Conservation (phyloP, 1,284 basidiomycete species). For the Psilocybe mexicana region DNA sequence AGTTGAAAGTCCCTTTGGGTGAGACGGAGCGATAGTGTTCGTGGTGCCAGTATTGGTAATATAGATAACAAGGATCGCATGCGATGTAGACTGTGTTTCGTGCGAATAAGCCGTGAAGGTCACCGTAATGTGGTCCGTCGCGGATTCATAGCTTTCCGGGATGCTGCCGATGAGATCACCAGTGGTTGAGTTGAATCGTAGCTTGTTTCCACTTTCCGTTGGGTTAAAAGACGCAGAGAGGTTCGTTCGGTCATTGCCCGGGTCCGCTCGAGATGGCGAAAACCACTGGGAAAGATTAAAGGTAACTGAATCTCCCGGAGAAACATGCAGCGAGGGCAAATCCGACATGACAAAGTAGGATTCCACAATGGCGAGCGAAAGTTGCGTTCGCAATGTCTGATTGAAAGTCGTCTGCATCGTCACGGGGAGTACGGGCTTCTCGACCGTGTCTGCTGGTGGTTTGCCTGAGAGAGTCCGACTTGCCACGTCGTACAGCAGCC, state of each 20-base stretch:
- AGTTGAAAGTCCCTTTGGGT: constrained; percentile 37
- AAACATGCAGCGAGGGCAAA: constrained; percentile 55
- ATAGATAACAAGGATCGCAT: constrained; percentile 57
- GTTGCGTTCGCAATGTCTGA: constrained; percentile 62
- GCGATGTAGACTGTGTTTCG: constrained; percentile 70
- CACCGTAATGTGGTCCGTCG: constrained; percentile 43
- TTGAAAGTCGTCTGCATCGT: constrained; percentile 63
- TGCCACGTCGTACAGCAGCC: constrained; percentile 64
- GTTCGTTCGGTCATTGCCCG: constrained; percentile 48
- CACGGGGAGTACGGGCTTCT: constrained; percentile 53
- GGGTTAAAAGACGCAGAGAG: constrained; percentile 57
- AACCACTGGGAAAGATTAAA: constrained; percentile 55
- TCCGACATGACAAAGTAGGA: constrained; percentile 66
- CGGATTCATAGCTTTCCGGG: constrained; percentile 39
- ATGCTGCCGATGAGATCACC: constrained; percentile 54
- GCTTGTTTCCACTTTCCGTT: constrained; percentile 41
- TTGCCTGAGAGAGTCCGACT: constrained; percentile 63
- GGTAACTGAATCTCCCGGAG: constrained; percentile 42
- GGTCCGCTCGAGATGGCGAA: constrained; percentile 44
- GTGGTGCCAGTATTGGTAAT: constrained; percentile 30
- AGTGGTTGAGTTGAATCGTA: constrained; percentile 49
- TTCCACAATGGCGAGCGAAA: constrained; percentile 64
- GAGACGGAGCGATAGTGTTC: constrained; percentile 24
- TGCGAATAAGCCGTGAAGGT: constrained; percentile 67
- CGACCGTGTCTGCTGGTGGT: constrained; percentile 38